Conservation (phyloP, 1,284 basidiomycete genomes). For the Moesziomyces sp. region DNA sequence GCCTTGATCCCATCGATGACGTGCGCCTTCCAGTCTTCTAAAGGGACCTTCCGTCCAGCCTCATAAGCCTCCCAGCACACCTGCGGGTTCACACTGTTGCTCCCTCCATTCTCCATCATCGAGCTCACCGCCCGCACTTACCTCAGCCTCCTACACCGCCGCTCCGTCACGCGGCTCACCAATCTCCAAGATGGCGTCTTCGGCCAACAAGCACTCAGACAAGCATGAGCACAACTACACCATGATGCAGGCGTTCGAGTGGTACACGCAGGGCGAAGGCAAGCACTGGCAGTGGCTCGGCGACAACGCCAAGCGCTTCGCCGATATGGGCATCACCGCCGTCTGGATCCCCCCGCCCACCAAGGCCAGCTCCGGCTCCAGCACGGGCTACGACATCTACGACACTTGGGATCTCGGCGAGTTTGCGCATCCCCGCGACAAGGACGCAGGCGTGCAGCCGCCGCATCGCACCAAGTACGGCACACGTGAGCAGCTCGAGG, state of each 20-base stretch:
- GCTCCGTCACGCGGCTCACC: not conserved
- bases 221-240: conserved; percentile 54
- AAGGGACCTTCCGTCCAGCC: too few species aligned
- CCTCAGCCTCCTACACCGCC: too few species aligned
- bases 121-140: too few species aligned
- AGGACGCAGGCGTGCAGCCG: conserved; percentile 68
- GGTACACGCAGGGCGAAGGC: conserved; percentile 71
- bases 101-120: not conserved
- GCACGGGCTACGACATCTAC: conserved; percentile 69
- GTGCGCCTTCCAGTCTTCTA: too few species aligned
- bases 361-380: conserved; percentile 67
- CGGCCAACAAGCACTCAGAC: conserved; percentile 52
- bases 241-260: conserved; percentile 57
- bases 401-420: conserved; percentile 76
- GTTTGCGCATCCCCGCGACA: conserved; percentile 80
- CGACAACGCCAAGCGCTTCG: conserved; percentile 76
- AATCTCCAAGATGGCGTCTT: conserved; percentile 42
- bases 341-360: conserved; percentile 72
- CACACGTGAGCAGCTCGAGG: conserved; percentile 81
- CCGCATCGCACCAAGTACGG: conserved; percentile 85
- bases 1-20: too few species aligned
- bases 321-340: conserved; percentile 84
- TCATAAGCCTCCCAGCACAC: not conserved
- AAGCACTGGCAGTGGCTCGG: conserved; percentile 85
- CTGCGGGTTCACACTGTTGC: not conserved